phyloP scores from a whole-genome alignment of 2,329 filamentous ascomycete genomes.

The Claviceps sp. region DNA sequence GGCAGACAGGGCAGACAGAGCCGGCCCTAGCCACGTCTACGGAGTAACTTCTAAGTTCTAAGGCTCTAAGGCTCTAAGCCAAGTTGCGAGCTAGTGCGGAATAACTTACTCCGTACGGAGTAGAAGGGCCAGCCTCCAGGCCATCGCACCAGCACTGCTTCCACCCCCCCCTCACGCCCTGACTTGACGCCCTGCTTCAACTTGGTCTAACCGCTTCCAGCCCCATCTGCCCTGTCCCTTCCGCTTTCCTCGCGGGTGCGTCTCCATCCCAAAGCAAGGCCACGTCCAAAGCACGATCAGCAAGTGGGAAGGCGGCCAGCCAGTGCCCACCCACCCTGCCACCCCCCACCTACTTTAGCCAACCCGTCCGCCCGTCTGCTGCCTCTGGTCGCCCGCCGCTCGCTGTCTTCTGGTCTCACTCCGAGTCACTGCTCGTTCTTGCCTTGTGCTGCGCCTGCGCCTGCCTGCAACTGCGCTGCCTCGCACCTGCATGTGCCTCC shows the following conservation, averaged over 20 bases:
- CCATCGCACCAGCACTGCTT: neutral
- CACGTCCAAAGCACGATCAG: neutral
- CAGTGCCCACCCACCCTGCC: conserved; percentile 1
- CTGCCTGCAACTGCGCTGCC: conserved; percentile 6
- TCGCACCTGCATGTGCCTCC: conserved; percentile 5
- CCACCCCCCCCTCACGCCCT: neutral
- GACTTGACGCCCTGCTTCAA: neutral
- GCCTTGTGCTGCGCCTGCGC: conserved; percentile 7
- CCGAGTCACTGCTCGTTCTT: neutral
- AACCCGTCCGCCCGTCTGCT: neutral
- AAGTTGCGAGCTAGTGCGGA: too few relatives aligned
- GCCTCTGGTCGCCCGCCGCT: neutral
- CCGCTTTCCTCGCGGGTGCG: neutral
- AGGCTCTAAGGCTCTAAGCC: too few relatives aligned
- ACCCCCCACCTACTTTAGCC: neutral
- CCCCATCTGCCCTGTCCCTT: neutral
- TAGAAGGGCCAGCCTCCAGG: too few relatives aligned
- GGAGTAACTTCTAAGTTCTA: too few relatives aligned
- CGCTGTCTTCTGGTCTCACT: neutral
- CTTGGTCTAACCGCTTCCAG: neutral
- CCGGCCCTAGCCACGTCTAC: too few relatives aligned
- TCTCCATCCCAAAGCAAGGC: neutral
- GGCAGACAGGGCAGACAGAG: too few relatives aligned
- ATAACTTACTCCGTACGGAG: too few relatives aligned
- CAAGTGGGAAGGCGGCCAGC: neutral